Evolutionary conservation across 78 protist genomes (phyloP), one percentile per base, ranked within the genome.

Genomic region (Trichosphaerium sp.): DNA sequence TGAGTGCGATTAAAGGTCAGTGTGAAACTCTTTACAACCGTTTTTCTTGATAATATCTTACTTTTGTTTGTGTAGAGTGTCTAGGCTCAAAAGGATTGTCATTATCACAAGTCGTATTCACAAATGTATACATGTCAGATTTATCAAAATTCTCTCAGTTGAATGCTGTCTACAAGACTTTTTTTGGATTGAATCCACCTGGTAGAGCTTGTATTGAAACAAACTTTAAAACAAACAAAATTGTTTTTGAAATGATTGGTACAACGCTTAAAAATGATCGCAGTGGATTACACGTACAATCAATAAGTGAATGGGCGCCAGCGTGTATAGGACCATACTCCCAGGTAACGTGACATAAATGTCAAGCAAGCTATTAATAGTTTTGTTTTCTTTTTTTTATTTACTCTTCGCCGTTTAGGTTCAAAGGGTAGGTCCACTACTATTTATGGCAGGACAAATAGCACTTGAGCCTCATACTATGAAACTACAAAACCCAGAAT

Each of bases 241-340:
- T n/a, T n/a, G n/a, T n/a, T n/a, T n/a, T n/a, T n/a, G n/a, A n/a
- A n/a, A n/a, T n/a, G n/a, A n/a, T n/a, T n/a, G n/a, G n/a, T n/a
- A n/a, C n/a, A n/a, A n/a, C n/a, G n/a, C n/a, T n/a, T n/a, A n/a
- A n/a, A n/a, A n/a, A n/a, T n/a, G n/a, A n/a, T 18, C 26, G 49
- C 49, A 18, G 15, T 15, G 49, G 44, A 39, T 42, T 85, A 47
- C 94, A 92, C 58, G 97, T 92, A 25, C 94, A 89, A 75, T 66
- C 87, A 0, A 43, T 84, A 47, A 75, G 88, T 1, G 40, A 56
- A 18, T 92, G 97, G 97, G 93, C 94, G 23, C 92, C 94, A 4
- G 91, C 94, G 29, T 85, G 88, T 71, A 92, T 92, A 38, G 97
- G 97, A 23, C 97, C 97, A 0, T 92, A 92, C 78, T 63, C 87